A percentile compares a stretch with the other conserved stretches of the same genome.
These are phyloP conservation scores for Clitoria ternatea DNA, from an alignment of 306 rosid genomes.

Conservation along the genomic window DNA sequence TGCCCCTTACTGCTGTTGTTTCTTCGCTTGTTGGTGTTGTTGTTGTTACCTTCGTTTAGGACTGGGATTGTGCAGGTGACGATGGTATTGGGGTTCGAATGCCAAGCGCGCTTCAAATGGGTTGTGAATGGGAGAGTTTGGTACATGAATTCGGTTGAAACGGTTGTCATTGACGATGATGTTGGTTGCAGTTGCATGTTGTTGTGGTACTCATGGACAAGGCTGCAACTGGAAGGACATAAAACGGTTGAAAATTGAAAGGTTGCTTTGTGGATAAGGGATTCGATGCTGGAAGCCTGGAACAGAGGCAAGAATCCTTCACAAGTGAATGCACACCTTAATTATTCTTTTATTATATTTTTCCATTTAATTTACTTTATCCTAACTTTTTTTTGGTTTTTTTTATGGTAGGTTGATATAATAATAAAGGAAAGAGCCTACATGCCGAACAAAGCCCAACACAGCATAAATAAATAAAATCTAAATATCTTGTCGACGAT, in stretches of 20 bases:
- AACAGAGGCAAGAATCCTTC: neutral
- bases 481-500: too few relatives aligned
- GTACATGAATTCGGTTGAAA: slow-evolving; percentile 59
- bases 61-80: slow-evolving; percentile 35
- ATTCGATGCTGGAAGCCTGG: neutral
- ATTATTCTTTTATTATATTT: slow-evolving; percentile 14
- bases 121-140: slow-evolving; percentile 36
- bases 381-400: neutral
- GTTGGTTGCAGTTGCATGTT: neutral
- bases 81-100: slow-evolving; percentile 23
- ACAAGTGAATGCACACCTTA: neutral
- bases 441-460: neutral
- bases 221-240: too few relatives aligned
- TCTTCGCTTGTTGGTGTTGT: slow-evolving; percentile 15
- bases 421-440: too few relatives aligned
- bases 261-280: slow-evolving; percentile 33
- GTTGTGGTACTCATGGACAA: slow-evolving; percentile 24
- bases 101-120: slow-evolving; percentile 31
- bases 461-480: too few relatives aligned
- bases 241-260: neutral
- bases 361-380: slow-evolving; percentile 2
- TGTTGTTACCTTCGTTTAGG: slow-evolving; percentile 22
- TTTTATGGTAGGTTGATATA: too few relatives aligned
- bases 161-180: slow-evolving; percentile 44
- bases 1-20: too few relatives aligned